Base-by-base conservation (phyloP, 352 stramenopile species). In the Globisporangium splendens region DNA sequence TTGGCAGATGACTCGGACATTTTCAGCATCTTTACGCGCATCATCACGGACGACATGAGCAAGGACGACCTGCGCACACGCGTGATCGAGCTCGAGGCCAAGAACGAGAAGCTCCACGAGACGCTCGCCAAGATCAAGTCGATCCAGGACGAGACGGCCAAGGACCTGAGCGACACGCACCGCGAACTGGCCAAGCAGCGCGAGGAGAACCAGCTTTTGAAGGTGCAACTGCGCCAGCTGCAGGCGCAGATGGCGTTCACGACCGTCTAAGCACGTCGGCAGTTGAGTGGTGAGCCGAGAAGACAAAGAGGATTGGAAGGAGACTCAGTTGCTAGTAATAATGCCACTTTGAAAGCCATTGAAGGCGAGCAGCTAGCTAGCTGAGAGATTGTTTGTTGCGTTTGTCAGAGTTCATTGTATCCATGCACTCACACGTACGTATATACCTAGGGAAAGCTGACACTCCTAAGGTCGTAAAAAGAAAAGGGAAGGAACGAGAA, bases 41-140 rank as follows among this genome's bases (percentile, higher is more conserved):
- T 91, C 65, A 93, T 93, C 73, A 89, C 81, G 41, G 72, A 91
- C 38, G 70, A 75, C 54, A 93, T 93, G 84, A 78, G 71, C 63
- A 86, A 90, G 51, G 79, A 88, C 54, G 77, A 88, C 56, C 65
- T 93, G 39, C 81, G 79, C 49, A 50, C 59, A 46, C 79, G 81
- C 54, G 79, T 91, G 51, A 65, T 92, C 4, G 80, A 91, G 60
- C 65, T 93, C 48, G 81, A 91, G 54, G 60, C 63, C 48, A 78
- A 77, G 46, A 88, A 88, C 50, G 82, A 93, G 59, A 85, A 84
- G 57, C 77, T 93, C 57, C 85, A 91, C 59, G 80, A 91, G 59
- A 84, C 79, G 31, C 61, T 93, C 22, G 69, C 69, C 50, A 83
- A 84, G 61, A 75, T 89, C 61, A 72, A 86, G 65, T 73, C 68